Conservation (phyloP, 306 rosid genomes). For the Carpinus fangiana region DNA sequence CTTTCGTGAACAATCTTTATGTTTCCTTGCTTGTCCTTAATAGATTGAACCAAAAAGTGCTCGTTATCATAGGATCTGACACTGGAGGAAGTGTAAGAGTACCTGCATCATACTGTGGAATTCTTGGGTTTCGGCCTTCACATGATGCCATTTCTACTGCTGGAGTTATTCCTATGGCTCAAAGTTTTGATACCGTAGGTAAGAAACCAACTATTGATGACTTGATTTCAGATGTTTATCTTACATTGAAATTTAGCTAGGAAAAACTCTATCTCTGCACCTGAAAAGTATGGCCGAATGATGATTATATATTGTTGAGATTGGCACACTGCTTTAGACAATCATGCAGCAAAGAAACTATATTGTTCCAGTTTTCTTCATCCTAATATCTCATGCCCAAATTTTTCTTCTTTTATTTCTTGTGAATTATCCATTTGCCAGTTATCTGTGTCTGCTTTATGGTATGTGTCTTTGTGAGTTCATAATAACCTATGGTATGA, state of each 20-base stretch:
- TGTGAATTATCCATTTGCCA: no score
- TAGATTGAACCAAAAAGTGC: constrained; percentile 9
- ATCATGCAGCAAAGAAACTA: not conserved
- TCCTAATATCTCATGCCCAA: not conserved
- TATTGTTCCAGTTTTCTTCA: not conserved
- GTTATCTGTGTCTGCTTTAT: not conserved
- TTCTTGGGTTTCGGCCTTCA: constrained; percentile 91
- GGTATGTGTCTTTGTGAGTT: not conserved
- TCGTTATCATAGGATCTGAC: constrained; percentile 67
- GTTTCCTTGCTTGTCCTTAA: constrained; percentile 6
- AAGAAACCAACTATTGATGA: constrained; percentile 25
- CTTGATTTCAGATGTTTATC: constrained; percentile 7
- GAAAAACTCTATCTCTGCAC: not conserved
- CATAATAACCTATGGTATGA: not conserved
- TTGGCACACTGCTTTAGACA: not conserved
- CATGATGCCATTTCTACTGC: constrained; percentile 59
- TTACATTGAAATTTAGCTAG: not conserved
- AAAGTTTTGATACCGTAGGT: constrained; percentile 92
- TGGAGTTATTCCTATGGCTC: constrained; percentile 87
- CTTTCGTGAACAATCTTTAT: constrained; percentile 19
- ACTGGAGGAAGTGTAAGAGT: constrained; percentile 95
- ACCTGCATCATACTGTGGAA: constrained; percentile 90
- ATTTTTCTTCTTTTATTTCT: not conserved
- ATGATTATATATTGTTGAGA: not conserved
- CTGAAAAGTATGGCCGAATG: not conserved